Conservation (phyloP, 1,139 yeast species). For the Kodamaea arcana region DNA sequence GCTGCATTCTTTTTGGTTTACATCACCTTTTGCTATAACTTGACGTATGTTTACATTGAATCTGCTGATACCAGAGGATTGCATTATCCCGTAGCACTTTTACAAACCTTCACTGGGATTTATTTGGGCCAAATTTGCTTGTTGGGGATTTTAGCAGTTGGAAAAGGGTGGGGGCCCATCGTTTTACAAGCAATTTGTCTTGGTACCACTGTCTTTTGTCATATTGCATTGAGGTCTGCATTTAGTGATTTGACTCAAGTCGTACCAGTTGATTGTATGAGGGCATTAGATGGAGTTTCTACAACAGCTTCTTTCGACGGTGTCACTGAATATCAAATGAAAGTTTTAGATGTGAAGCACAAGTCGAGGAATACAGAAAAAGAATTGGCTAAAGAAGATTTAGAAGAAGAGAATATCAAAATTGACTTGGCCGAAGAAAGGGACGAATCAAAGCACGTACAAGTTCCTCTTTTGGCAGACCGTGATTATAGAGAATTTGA, state of each 20-base stretch:
- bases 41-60: constrained; percentile 61
- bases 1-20: constrained; percentile 68
- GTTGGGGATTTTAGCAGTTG: constrained; percentile 80
- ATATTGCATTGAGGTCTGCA: constrained; percentile 55
- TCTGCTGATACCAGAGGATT: constrained; percentile 76
- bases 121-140: constrained; percentile 84
- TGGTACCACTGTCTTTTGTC: constrained; percentile 62
- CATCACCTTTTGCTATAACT: constrained; percentile 75
- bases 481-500: constrained; percentile 36
- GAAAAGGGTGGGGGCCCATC: constrained; percentile 94
- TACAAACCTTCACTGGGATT: constrained; percentile 83
- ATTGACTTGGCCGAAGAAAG: constrained; percentile 20
- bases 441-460: constrained; percentile 9
- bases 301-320: constrained; percentile 47
- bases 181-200: constrained; percentile 67
- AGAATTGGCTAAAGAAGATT: constrained; percentile 14
- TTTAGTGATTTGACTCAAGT: constrained; percentile 57
- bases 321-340: constrained; percentile 31
- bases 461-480: constrained; percentile 54
- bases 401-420: constrained; percentile 19
- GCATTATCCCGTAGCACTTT: constrained; percentile 82
- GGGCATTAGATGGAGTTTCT: constrained; percentile 64
- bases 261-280: constrained; percentile 68
- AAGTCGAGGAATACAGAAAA: constrained; percentile 10
- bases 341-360: constrained; percentile 25